Percentiles rank a stretch among this genome's conserved stretches.
Conservation (phyloP, 2,329 filamentous ascomycete species). For the Byssochlamys sp. region DNA sequence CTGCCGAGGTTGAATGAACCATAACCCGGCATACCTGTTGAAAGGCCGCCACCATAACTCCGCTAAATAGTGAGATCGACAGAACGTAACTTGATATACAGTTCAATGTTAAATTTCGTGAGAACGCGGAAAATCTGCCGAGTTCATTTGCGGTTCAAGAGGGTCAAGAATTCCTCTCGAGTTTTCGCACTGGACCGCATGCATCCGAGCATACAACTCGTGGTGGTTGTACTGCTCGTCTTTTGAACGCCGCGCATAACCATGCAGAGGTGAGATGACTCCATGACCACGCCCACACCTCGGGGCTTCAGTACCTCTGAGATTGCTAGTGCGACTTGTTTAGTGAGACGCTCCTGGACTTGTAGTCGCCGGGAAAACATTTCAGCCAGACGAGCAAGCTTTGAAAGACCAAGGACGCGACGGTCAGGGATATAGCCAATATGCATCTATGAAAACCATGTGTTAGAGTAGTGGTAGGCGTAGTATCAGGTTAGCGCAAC, state of each 20-base stretch:
- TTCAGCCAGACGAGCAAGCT: conserved; percentile 88
- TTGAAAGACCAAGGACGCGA: conserved; percentile 88
- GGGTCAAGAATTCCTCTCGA: conserved; percentile 84
- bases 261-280: conserved; percentile 94
- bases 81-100: neutral
- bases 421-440: conserved; percentile 93
- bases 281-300: conserved; percentile 94
- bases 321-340: conserved; percentile 88
- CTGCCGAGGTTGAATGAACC: conserved; percentile 10
- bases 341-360: conserved; percentile 91
- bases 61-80: conserved; percentile 10
- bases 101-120: neutral
- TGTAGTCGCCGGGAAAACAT: conserved; percentile 92
- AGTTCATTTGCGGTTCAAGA: conserved; percentile 51
- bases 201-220: conserved; percentile 93
- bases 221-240: conserved; percentile 75
- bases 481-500: neutral
- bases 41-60: conserved; percentile 32
- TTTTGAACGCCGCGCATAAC: conserved; percentile 98
- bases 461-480: conserved; percentile 7
- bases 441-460: conserved; percentile 63
- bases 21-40: conserved; percentile 28
- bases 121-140: neutral
- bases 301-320: conserved; percentile 88
- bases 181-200: conserved; percentile 91